Evolutionary conservation across 2,329 filamentous ascomycete genomes (phyloP).

Genomic region (Harringtonia aguacate): DNA sequence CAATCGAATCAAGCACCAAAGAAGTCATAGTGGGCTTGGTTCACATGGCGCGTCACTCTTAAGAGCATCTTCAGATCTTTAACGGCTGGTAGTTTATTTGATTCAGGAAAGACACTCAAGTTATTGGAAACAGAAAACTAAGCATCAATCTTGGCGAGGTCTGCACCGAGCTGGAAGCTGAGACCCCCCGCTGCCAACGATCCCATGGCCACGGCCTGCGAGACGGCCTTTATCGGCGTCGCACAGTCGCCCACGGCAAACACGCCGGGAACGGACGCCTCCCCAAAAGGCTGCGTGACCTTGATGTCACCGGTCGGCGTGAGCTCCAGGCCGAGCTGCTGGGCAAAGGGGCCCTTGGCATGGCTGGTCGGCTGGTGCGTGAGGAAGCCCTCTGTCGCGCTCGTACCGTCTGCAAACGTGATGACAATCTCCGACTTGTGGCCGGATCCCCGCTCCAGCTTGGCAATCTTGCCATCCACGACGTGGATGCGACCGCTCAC

Average conservation of each 20-base stretch:
- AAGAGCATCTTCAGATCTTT: too few species aligned
- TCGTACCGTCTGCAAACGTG: constrained; percentile 27
- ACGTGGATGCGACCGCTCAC: too few species aligned
- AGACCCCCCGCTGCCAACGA: not conserved
- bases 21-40: too few species aligned
- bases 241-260: constrained; percentile 43
- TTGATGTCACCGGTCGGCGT: constrained; percentile 31
- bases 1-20: too few species aligned
- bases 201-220: not conserved
- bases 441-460: constrained; percentile 19
- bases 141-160: too few species aligned
- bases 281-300: constrained; percentile 30
- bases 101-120: too few species aligned
- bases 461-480: constrained; percentile 20
- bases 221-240: not conserved
- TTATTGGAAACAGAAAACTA: too few species aligned
- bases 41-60: too few species aligned
- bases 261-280: constrained; percentile 38
- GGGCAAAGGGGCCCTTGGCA: constrained; percentile 28
- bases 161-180: too few species aligned
- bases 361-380: constrained; percentile 24
- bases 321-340: constrained; percentile 32
- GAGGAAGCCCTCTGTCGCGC: constrained; percentile 27
- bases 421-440: constrained; percentile 19
- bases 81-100: too few species aligned